A percentile compares a stretch with the other conserved stretches of the same genome.
phyloP scores from a whole-genome alignment of 2,329 filamentous ascomycete genomes.

The Apiospora koreana region DNA sequence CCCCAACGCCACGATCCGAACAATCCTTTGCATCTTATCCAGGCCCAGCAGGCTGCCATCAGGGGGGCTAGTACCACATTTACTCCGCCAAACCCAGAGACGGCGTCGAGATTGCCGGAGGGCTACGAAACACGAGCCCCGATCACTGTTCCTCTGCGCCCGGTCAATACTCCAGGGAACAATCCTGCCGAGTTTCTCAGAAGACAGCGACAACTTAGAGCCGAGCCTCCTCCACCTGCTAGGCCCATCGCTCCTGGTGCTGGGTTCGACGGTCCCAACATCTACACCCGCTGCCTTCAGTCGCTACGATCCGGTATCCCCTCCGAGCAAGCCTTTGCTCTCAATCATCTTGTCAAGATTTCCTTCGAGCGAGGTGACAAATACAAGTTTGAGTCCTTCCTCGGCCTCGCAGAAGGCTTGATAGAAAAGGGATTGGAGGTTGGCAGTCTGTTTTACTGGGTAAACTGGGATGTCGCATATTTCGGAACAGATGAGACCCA shows the following conservation, averaged over 20 bases:
- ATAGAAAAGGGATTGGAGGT: conserved; percentile 83
- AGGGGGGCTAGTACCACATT: conserved; percentile 43
- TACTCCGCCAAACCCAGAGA: conserved; percentile 57
- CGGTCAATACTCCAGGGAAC: conserved; percentile 74
- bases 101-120: conserved; percentile 61
- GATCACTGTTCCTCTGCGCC: conserved; percentile 67
- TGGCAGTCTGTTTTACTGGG: conserved; percentile 76
- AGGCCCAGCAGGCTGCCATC: conserved; percentile 32
- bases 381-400: conserved; percentile 91
- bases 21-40: conserved; percentile 32
- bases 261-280: conserved; percentile 78
- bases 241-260: conserved; percentile 38
- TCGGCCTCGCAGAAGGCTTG: conserved; percentile 82
- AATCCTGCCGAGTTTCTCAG: conserved; percentile 68
- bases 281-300: conserved; percentile 85
- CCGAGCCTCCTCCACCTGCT: conserved; percentile 1
- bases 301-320: conserved; percentile 78
- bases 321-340: conserved; percentile 85
- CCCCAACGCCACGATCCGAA: conserved; percentile 30
- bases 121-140: conserved; percentile 69
- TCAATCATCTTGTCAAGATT: conserved; percentile 93
- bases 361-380: conserved; percentile 94
- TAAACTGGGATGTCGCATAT: conserved; percentile 80
- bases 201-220: conserved; percentile 48
- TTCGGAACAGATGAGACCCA: conserved; percentile 53